Evolutionary conservation across 371 early-diverging fungal species (phyloP).

Genomic region (Batrachochytrium dendrobatidis): DNA sequence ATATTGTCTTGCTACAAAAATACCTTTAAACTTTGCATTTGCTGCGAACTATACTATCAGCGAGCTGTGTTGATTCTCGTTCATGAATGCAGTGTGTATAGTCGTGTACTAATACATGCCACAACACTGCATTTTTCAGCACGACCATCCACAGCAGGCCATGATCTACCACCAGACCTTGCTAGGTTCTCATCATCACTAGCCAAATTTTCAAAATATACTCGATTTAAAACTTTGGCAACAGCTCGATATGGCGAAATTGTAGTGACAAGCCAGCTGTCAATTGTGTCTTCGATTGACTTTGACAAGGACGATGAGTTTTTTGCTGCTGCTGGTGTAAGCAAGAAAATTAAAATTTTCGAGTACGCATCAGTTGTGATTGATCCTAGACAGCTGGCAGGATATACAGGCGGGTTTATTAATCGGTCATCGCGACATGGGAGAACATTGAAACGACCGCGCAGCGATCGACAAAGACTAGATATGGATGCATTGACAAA

Average conservation of each 20-base stretch:
- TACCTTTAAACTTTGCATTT: no score
- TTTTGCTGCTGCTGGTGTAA: slow-evolving; percentile 91
- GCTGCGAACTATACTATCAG: no score
- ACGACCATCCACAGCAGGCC: no score
- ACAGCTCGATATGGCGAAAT: slow-evolving; percentile 71
- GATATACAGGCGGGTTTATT: not conserved
- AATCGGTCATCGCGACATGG: not conserved
- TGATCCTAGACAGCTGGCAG: slow-evolving; percentile 25
- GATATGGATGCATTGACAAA: not conserved
- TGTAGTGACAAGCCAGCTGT: slow-evolving; percentile 42
- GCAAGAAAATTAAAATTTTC: slow-evolving; percentile 82
- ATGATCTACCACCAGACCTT: no score
- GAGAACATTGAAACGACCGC: not conserved
- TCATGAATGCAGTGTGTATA: no score
- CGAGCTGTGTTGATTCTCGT: no score
- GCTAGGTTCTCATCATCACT: not conserved
- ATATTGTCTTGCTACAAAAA: no score
- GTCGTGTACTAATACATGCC: no score
- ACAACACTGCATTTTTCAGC: no score
- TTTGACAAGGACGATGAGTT: slow-evolving; percentile 86
- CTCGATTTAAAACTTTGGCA: slow-evolving; percentile 59
- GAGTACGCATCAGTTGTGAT: slow-evolving; percentile 62
- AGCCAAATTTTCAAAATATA: slow-evolving; percentile 45
- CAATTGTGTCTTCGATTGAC: slow-evolving; percentile 86
- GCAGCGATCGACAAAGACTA: not conserved